Percentiles rank a stretch among this genome's conserved stretches.
Conservation (phyloP, 73 alveolate genomes). For the Paramecium caudatum region DNA sequence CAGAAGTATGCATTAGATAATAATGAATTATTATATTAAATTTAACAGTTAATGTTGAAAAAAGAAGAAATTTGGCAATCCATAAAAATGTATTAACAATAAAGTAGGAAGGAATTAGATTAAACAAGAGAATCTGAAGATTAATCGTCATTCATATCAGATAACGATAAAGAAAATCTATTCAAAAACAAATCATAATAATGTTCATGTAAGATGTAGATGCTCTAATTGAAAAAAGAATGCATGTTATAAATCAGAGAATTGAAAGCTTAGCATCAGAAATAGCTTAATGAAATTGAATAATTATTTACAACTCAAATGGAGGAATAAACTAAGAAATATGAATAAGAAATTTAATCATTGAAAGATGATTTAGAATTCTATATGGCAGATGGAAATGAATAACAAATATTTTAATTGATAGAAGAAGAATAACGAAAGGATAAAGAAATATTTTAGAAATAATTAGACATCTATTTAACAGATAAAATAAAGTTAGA, state of each 20-base stretch:
- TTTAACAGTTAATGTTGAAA: constrained; percentile 31
- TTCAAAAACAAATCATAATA: constrained; percentile 23
- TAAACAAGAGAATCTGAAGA: constrained; percentile 50
- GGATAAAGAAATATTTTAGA: constrained; percentile 39
- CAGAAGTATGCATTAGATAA: no score
- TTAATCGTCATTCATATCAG: constrained; percentile 9
- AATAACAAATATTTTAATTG: neutral
- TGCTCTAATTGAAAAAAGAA: constrained; percentile 11
- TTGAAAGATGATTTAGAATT: constrained; percentile 49
- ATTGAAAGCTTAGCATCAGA: constrained; percentile 3
- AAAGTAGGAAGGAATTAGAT: neutral
- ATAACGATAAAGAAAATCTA: constrained; percentile 55
- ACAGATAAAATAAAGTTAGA: constrained; percentile 26
- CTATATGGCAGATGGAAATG: neutral
- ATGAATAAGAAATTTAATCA: constrained; percentile 32
- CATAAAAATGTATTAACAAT: neutral
- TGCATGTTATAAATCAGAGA: constrained; percentile 25
- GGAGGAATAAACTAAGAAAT: neutral
- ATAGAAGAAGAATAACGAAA: constrained; percentile 38
- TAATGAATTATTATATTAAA: constrained; percentile 2
- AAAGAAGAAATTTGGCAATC: constrained; percentile 43
- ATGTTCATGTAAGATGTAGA: constrained; percentile 24
- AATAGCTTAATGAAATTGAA: neutral
- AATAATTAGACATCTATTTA: constrained; percentile 32
- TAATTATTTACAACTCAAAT: neutral